Percentiles rank a stretch among this genome's conserved stretches.
These are phyloP conservation scores for Acacia pycnantha DNA, from an alignment of 331 rosid species.

Conservation along the genomic window DNA sequence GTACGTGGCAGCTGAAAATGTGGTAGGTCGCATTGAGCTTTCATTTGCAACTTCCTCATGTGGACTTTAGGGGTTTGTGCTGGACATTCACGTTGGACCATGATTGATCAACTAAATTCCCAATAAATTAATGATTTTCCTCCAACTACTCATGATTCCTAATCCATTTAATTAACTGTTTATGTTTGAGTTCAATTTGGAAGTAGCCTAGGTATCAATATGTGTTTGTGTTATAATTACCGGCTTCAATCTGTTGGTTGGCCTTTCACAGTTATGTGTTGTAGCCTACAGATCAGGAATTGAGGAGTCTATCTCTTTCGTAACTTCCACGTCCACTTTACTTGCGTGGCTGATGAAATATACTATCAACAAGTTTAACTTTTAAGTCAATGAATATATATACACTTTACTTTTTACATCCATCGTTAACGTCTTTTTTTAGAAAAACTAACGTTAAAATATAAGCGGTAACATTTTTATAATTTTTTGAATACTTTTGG, in stretches of 20 bases:
- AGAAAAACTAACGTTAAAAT: too few species aligned
- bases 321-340: background rate
- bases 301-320: background rate
- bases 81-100: constrained; percentile 11
- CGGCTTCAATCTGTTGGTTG: background rate
- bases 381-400: background rate
- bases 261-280: background rate
- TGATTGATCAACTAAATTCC: constrained; percentile 22
- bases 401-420: too few species aligned
- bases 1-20: constrained; percentile 30
- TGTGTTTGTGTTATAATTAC: background rate
- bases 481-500: too few species aligned
- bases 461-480: too few species aligned
- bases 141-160: constrained; percentile 19
- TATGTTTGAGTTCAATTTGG: background rate
- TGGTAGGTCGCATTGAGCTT: constrained; percentile 52
- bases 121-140: background rate
- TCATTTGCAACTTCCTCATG: constrained; percentile 37
- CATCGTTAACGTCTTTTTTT: too few species aligned
- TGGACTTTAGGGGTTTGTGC: background rate
- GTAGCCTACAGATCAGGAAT: background rate
- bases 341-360: background rate
- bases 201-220: background rate
- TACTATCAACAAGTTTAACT: background rate
- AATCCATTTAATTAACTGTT: background rate